Evolutionary conservation across 2,329 filamentous ascomycete species (phyloP).

Genomic region (Sarocladium brachiariae): DNA sequence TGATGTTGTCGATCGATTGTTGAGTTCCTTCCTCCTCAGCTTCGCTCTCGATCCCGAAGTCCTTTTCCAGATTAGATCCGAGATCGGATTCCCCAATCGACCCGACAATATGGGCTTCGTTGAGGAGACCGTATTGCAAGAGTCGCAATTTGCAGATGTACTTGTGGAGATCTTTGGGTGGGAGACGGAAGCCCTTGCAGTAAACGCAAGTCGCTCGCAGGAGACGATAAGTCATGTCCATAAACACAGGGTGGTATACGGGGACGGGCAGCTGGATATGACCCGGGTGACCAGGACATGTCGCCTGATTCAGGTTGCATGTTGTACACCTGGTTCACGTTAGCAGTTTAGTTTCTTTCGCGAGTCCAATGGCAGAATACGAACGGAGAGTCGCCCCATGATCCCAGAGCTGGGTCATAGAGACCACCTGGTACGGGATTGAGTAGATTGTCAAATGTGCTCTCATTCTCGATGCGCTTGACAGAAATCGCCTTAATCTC

Average conservation of each 20-base stretch:
- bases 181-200: constrained; percentile 78
- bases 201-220: constrained; percentile 85
- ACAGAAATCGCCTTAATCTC: constrained; percentile 89
- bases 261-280: constrained; percentile 92
- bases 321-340: constrained; percentile 68
- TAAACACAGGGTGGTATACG: constrained; percentile 94
- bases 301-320: constrained; percentile 74
- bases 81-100: constrained; percentile 39
- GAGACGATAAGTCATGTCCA: constrained; percentile 83
- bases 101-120: constrained; percentile 57
- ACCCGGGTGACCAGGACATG: constrained; percentile 87
- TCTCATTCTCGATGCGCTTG: constrained; percentile 86
- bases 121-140: constrained; percentile 74
- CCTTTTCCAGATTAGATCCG: constrained; percentile 25
- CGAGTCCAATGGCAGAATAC: neutral
- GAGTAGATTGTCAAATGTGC: constrained; percentile 86
- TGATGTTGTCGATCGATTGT: constrained; percentile 42
- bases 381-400: constrained; percentile 79
- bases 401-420: constrained; percentile 86
- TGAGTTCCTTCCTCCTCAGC: constrained; percentile 57
- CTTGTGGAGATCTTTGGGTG: constrained; percentile 67
- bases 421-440: constrained; percentile 87
- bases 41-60: constrained; percentile 43
- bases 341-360: no score
- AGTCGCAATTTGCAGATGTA: constrained; percentile 80